Percentiles rank a stretch among this genome's conserved stretches.
phyloP scores from a whole-genome alignment of 176 grass and related monocot genomes.

The Tillandsia fasciculata region DNA sequence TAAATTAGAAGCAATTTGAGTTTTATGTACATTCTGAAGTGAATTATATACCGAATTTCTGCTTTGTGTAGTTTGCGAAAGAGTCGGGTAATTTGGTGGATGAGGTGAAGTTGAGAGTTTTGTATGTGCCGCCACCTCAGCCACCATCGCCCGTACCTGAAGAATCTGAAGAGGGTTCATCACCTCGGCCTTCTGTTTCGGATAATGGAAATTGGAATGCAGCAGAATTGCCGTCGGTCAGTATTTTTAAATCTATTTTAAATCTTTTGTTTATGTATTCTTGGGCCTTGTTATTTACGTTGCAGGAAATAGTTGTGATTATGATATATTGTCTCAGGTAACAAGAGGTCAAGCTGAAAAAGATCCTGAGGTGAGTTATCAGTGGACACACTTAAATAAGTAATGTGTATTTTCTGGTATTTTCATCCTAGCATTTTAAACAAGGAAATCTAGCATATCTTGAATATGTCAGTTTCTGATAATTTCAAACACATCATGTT shows the following conservation, averaged over 20 bases:
- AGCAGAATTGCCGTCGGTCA: constrained; percentile 19
- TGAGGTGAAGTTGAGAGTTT: constrained; percentile 77
- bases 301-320: constrained; percentile 3
- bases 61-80: constrained; percentile 60
- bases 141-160: constrained; percentile 65
- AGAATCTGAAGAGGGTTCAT: constrained; percentile 63
- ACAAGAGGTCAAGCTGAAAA: constrained; percentile 39
- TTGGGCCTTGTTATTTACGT: constrained; percentile 5
- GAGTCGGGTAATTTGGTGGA: constrained; percentile 65
- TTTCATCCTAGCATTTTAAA: neutral
- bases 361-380: constrained; percentile 31
- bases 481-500: neutral
- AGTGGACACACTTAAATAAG: neutral
- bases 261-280: neutral
- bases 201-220: constrained; percentile 44
- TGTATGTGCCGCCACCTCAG: constrained; percentile 55
- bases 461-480: neutral
- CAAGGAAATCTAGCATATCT: neutral
- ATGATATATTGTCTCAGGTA: constrained; percentile 34
- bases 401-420: neutral
- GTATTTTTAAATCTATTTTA: constrained; percentile 6
- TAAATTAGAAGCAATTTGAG: neutral
- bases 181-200: constrained; percentile 48
- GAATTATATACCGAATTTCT: neutral
- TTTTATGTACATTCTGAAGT: neutral